These are phyloP conservation scores for Rhizopus stolonifer DNA, from an alignment of 371 early-diverging fungal species.

Conservation along the genomic window DNA sequence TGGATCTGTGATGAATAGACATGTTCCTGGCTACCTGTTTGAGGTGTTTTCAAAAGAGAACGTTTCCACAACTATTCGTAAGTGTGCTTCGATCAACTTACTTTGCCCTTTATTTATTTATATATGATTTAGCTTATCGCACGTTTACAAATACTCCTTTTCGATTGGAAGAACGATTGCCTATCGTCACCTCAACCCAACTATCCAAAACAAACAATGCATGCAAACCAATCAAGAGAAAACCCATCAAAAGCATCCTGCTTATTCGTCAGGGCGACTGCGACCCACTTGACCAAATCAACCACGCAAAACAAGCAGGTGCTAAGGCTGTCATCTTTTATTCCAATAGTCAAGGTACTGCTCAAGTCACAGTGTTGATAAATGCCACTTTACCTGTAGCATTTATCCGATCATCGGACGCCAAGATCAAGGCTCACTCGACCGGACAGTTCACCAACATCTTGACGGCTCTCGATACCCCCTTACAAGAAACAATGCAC, in stretches of 20 bases:
- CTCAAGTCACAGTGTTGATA: slow-evolving; percentile 2
- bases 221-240: slow-evolving; percentile 6
- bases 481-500: background rate
- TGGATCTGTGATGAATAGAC: slow-evolving; percentile 59
- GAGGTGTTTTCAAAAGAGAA: slow-evolving; percentile 2
- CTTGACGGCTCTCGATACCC: slow-evolving; percentile 18
- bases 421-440: slow-evolving; percentile 8
- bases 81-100: too few species aligned
- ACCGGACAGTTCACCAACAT: slow-evolving; percentile 23
- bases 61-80: slow-evolving; percentile 12
- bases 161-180: too few species aligned
- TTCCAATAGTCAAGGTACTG: slow-evolving; percentile 16
- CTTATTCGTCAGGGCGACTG: slow-evolving; percentile 55
- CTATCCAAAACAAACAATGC: slow-evolving; percentile 15
- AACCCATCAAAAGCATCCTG: slow-evolving; percentile 24
- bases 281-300: slow-evolving; percentile 38
- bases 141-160: slow-evolving; percentile 18
- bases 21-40: slow-evolving; percentile 25
- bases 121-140: slow-evolving; percentile 21
- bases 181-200: background rate
- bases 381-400: slow-evolving; percentile 35
- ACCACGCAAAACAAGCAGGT: slow-evolving; percentile 41
- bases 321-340: slow-evolving; percentile 53
- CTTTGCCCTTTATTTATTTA: background rate
- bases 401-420: slow-evolving; percentile 35